These are phyloP conservation scores for Rubroboletus pulcherrimus DNA, from an alignment of 768 basidiomycete genomes.

Conservation along the genomic window DNA sequence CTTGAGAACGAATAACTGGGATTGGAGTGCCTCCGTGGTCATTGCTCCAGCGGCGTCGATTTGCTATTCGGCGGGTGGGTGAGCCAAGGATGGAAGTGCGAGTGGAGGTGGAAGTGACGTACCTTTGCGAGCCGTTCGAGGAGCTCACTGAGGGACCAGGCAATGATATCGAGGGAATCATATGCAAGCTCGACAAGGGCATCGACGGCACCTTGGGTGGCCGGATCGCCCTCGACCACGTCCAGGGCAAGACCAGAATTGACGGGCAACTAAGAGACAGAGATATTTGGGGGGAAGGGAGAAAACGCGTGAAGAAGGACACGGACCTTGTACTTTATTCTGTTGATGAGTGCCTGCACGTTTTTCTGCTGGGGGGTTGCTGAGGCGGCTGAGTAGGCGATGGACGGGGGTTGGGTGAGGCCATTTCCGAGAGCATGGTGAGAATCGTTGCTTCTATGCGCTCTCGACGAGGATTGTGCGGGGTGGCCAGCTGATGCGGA, in stretches of 20 bases:
- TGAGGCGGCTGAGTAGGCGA: constrained; percentile 36
- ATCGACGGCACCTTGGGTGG: constrained; percentile 72
- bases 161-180: constrained; percentile 77
- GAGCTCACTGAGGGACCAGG: constrained; percentile 70
- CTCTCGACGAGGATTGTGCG: constrained; percentile 39
- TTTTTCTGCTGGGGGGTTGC: constrained; percentile 77
- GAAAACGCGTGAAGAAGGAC: not conserved
- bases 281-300: not conserved
- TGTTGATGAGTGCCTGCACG: constrained; percentile 72
- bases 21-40: constrained; percentile 74
- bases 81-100: constrained; percentile 3
- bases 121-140: constrained; percentile 79
- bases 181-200: constrained; percentile 76
- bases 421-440: constrained; percentile 39
- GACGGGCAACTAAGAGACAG: constrained; percentile 64
- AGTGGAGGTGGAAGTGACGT: constrained; percentile 14
- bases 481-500: constrained; percentile 54
- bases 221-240: constrained; percentile 69
- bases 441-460: constrained; percentile 64
- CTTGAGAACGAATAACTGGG: constrained; percentile 82
- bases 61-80: constrained; percentile 39
- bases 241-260: constrained; percentile 75
- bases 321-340: constrained; percentile 76
- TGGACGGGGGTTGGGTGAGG: constrained; percentile 31
- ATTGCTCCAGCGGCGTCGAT: constrained; percentile 48